Percentiles rank a stretch among this genome's conserved stretches.
phyloP scores from a whole-genome alignment of 1,284 basidiomycete genomes.

The Exobasidium rhododendri region DNA sequence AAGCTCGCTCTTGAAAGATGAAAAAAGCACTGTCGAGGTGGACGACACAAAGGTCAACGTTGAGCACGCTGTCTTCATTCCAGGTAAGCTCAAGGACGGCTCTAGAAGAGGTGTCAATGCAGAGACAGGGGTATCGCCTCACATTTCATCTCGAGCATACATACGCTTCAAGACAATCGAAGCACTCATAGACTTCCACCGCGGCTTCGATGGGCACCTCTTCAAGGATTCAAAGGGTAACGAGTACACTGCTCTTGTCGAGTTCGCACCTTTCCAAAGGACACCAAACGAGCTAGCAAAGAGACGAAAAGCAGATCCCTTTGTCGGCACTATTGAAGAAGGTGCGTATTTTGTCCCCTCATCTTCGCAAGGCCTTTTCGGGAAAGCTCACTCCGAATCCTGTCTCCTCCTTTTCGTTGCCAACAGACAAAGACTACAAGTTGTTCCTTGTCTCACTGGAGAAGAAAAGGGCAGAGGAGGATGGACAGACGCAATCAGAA shows the following conservation, averaged over 20 bases:
- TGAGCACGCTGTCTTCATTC: slow-evolving; percentile 35
- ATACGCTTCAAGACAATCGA: slow-evolving; percentile 79
- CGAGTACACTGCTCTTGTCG: slow-evolving; percentile 81
- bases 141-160: slow-evolving; percentile 72
- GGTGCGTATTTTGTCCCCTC: slow-evolving; percentile 53
- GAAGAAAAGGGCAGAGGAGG: slow-evolving; percentile 11
- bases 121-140: slow-evolving; percentile 3
- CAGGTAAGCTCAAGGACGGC: slow-evolving; percentile 37
- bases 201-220: slow-evolving; percentile 83
- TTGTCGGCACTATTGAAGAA: slow-evolving; percentile 73
- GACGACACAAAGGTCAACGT: slow-evolving; percentile 64
- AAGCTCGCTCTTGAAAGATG: slow-evolving; percentile 64
- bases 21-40: slow-evolving; percentile 48
- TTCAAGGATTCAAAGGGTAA: slow-evolving; percentile 87
- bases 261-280: slow-evolving; percentile 90
- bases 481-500: slow-evolving; percentile 15
- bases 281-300: slow-evolving; percentile 61
- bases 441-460: slow-evolving; percentile 24
- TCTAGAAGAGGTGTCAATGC: not conserved
- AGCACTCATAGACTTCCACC: slow-evolving; percentile 70
- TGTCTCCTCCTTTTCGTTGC: no score
- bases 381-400: no score
- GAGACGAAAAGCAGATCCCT: slow-evolving; percentile 68
- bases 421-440: slow-evolving; percentile 25
- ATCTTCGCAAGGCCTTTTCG: no score